phyloP scores from a whole-genome alignment of 2,329 filamentous ascomycete species.

The Neurospora crassa region DNA sequence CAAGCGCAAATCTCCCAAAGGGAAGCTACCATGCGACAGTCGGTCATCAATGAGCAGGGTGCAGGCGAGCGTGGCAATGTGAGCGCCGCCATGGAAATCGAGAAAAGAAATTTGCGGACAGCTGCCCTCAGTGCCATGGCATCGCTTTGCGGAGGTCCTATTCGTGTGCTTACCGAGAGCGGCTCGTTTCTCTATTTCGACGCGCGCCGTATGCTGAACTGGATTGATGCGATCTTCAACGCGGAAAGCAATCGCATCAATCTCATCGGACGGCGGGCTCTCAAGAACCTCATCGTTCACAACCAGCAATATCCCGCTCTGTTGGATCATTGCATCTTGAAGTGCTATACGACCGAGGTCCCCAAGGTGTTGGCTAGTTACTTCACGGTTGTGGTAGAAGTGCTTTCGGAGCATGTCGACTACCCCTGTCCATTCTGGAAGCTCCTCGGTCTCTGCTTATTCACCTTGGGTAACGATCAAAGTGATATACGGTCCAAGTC shows the following conservation, averaged over 20 bases:
- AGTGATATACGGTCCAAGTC: slow-evolving; percentile 85
- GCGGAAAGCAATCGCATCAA: slow-evolving; percentile 88
- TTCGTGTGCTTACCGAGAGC: slow-evolving; percentile 81
- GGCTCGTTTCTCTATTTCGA: slow-evolving; percentile 86
- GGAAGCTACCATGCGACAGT: slow-evolving; percentile 81
- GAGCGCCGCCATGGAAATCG: slow-evolving; percentile 89
- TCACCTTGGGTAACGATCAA: slow-evolving; percentile 85
- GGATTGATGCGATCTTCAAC: slow-evolving; percentile 93
- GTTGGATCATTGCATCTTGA: slow-evolving; percentile 79
- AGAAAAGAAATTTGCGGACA: slow-evolving; percentile 84
- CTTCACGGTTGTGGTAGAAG: slow-evolving; percentile 83
- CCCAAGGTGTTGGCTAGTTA: slow-evolving; percentile 88
- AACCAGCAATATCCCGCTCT: slow-evolving; percentile 82
- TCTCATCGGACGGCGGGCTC: slow-evolving; percentile 73
- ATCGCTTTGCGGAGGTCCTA: slow-evolving; percentile 74
- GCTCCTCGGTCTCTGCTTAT: slow-evolving; percentile 76
- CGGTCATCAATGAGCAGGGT: slow-evolving; percentile 70
- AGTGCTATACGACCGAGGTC: slow-evolving; percentile 76
- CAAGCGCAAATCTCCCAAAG: slow-evolving; percentile 70
- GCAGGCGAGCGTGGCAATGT: slow-evolving; percentile 66
- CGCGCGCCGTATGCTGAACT: slow-evolving; percentile 81
- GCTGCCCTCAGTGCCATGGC: slow-evolving; percentile 95
- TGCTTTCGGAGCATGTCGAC: slow-evolving; percentile 73
- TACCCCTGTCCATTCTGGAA: slow-evolving; percentile 87
- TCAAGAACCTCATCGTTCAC: slow-evolving; percentile 82